Conservation (phyloP, 2,329 filamentous ascomycete species). For the Colletotrichum costaricense region DNA sequence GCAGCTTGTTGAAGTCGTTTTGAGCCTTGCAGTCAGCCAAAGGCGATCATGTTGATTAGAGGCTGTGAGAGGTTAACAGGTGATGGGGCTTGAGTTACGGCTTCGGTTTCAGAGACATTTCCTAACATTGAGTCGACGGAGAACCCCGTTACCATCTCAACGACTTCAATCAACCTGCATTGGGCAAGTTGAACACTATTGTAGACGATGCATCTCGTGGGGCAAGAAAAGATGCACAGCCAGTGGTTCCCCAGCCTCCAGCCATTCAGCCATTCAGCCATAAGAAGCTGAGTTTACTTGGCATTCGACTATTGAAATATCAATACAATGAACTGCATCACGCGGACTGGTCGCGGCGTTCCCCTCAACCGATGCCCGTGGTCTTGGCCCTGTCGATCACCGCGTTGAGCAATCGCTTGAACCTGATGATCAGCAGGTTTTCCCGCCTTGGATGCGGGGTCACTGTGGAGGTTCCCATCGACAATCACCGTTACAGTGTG, state of each 20-base stretch:
- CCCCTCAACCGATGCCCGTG: not conserved
- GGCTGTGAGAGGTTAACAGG: no score
- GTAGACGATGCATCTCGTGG: no score
- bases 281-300: not conserved
- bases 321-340: not conserved
- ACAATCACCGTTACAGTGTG: not conserved
- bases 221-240: no score
- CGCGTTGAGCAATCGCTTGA: not conserved
- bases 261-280: not conserved
- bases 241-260: not conserved
- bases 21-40: no score
- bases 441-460: not conserved
- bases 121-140: no score
- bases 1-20: no score
- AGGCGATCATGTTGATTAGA: no score
- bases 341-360: not conserved
- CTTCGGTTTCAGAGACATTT: no score
- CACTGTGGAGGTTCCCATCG: not conserved
- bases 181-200: no score
- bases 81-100: no score
- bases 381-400: not conserved
- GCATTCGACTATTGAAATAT: not conserved
- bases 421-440: conserved; percentile 1
- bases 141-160: no score
- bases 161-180: no score